Conservation (phyloP, 169 alveolate genomes). For the Cryptosporidium bovis region DNA sequence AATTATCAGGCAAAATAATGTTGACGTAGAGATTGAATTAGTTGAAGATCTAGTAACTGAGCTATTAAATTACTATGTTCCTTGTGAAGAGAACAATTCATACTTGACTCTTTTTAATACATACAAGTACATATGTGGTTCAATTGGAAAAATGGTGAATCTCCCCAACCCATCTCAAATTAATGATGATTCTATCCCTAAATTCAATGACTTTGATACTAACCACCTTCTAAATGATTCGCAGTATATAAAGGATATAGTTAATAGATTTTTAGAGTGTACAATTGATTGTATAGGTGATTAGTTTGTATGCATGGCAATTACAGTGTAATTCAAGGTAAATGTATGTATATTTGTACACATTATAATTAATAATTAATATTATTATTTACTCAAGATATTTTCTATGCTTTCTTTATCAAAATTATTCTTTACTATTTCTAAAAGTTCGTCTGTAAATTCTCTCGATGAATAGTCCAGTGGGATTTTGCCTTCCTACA, state of each 20-base stretch:
- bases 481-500: conserved; percentile 67
- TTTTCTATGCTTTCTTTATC: conserved; percentile 12
- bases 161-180: conserved; percentile 18
- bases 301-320: not conserved
- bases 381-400: not conserved
- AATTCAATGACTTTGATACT: not conserved
- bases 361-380: not conserved
- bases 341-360: too few species aligned
- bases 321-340: too few species aligned
- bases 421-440: conserved; percentile 11
- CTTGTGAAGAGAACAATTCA: conserved; percentile 15
- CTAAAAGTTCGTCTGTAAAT: conserved; percentile 43
- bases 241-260: not conserved
- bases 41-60: not conserved
- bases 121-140: not conserved
- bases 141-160: not conserved
- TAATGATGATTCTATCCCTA: conserved; percentile 10
- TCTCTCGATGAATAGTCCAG: conserved; percentile 40
- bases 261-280: conserved; percentile 24
- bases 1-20: not conserved
- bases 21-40: conserved; percentile 2
- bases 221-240: conserved; percentile 1
- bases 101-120: conserved; percentile 1
- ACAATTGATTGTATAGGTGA: conserved; percentile 54
- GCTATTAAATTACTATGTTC: conserved; percentile 13